Base-by-base conservation (phyloP, 73 alveolate genomes). In the Paramecium caudatum region DNA sequence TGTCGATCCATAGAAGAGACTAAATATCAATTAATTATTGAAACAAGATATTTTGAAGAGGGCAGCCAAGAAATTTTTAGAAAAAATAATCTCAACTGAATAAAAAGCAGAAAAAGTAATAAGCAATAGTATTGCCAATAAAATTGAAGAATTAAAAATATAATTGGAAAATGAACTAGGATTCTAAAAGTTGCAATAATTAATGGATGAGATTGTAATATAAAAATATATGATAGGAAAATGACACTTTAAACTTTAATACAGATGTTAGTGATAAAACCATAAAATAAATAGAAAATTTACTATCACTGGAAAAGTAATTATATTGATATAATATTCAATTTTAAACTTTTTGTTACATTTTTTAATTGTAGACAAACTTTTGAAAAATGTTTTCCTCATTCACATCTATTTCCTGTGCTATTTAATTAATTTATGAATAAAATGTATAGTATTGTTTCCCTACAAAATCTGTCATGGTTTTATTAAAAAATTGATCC, bases 11-110 rank as follows among this genome's bases (percentile, higher is more conserved):
- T 21, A 5, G 6, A 43, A 36, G 19, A 74, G 69, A 45, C 21
- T 74, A 6, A 74, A 74, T 41, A 74, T 74, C 30, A 55, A 55
- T 21, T 37, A 55, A 9, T 55, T 55, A 4, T 55, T 55, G 30
- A 55, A 55, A 23, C 30, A 55, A 43, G 80, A 55, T 27, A 55
- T 55, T 9, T 3, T 55, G 5, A 7, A 27, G 8, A 55, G 4
- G 23, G 45, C 46, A 6, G 43, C 41, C 4, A 55, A 55, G 16
- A 55, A 55, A 55, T 55, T 27, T 1, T 55, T 19, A 27, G 43
- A 55, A 23, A 55, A 55, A n/a, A n/a, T n/a, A n/a, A n/a, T n/a
- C n/a, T n/a, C n/a, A n/a, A n/a, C n/a, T n/a, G n/a, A n/a, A n/a
- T n/a, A n/a, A n/a, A n/a, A n/a, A n/a, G n/a, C n/a, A n/a, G n/a